Evolutionary conservation across 1,284 basidiomycete species (phyloP).

Genomic region (Prillingera fragicola): DNA sequence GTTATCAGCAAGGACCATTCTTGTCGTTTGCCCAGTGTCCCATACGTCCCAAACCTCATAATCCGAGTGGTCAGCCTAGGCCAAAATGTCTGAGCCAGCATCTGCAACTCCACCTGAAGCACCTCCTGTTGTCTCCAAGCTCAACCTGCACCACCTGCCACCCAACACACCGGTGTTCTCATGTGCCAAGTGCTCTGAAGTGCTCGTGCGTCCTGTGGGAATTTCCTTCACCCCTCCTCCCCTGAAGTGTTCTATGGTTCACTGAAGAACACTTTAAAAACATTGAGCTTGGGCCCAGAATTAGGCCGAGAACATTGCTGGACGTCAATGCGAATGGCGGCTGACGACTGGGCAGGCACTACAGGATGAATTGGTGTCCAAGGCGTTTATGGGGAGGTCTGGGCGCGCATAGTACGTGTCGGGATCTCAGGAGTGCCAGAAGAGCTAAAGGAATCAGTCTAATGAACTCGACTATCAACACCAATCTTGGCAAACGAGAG

Average conservation of each 20-base stretch:
- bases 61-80: too few relatives aligned
- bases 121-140: slow-evolving; percentile 9
- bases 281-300: too few relatives aligned
- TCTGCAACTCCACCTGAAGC: too few relatives aligned
- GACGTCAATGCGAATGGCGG: too few relatives aligned
- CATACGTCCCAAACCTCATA: too few relatives aligned
- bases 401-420: slow-evolving; percentile 44
- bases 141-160: slow-evolving; percentile 37
- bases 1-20: not conserved
- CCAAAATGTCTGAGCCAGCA: too few relatives aligned
- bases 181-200: slow-evolving; percentile 41
- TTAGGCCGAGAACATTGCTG: not conserved
- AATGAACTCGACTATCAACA: slow-evolving; percentile 48
- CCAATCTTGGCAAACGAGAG: slow-evolving; percentile 39
- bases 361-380: slow-evolving; percentile 46
- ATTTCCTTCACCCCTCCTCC: not conserved
- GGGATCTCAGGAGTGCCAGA: not conserved
- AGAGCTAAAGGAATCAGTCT: slow-evolving; percentile 23
- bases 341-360: slow-evolving; percentile 40
- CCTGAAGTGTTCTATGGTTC: too few relatives aligned
- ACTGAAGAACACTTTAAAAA: too few relatives aligned
- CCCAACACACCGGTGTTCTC: slow-evolving; percentile 37
- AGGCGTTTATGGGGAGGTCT: slow-evolving; percentile 45
- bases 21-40: too few relatives aligned
- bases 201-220: slow-evolving; percentile 28